Evolutionary conservation across 2,329 filamentous ascomycete species (phyloP), one percentile per base, ranked within the genome.

Genomic region (Colletotrichum sp.): DNA sequence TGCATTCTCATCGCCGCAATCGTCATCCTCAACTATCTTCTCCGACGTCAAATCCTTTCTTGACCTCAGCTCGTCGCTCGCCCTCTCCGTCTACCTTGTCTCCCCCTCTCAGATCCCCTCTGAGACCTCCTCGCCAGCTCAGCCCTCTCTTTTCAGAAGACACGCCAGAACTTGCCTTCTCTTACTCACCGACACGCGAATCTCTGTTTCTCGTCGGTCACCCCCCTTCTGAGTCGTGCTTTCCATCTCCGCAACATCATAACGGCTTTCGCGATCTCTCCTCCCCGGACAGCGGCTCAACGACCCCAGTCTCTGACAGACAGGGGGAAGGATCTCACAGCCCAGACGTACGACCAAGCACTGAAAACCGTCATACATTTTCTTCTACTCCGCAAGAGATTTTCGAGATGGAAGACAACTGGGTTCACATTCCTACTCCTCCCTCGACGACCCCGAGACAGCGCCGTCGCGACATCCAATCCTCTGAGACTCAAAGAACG

Each of bases 1-100:
- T 64, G 69, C 30, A 59, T 26, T 15, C 36, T 16, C 73, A 73
- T 34, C 69, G 64, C n/a, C 70, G 73, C 26, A 73, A 73, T 59
- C 70, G 73, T 28, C 73, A 73, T 21, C 57, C 26, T 12, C 69
- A 59, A 16, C 70, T 73, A 16, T 68, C 34, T 24, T 64, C 70
- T 18, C 44, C 73, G 3, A 13, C 13, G 2, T 16, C 24, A 4
- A 36, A 6, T 24, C 32, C 32, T 15, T 44, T 57, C 16, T 32
- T 8, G 15, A 7, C 32, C 10, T n/a, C 21, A 52, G 10, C 10
- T 15, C 24, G 10, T 32, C 62, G 5, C 24, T 21, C 18, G 16
- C 28, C n/a, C 59, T 63, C 30, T 24, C 15, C 59, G 12, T 63
- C 59, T 9, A 39, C 34, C 8, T 52, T 28, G 26, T 39, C 21